phyloP scores from a whole-genome alignment of 352 stramenopile genomes.

The Pythium phragmitis region DNA sequence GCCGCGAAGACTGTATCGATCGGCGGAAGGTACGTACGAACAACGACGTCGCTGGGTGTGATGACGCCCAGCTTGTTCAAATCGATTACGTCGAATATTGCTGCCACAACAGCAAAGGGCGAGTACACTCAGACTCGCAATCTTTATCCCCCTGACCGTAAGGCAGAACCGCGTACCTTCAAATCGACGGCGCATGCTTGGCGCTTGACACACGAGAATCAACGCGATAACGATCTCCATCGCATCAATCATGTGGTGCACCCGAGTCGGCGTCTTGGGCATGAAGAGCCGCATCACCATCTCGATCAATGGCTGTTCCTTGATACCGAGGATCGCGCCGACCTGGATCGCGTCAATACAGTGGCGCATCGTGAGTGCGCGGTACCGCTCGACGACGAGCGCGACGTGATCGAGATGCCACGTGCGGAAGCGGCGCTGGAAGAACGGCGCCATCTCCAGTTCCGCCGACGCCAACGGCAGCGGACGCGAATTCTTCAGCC shows the following conservation, averaged over 20 bases:
- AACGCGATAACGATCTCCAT: conserved; percentile 68
- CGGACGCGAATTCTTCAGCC: conserved; percentile 57
- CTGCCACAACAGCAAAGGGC: conserved; percentile 11
- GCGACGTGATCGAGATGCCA: conserved; percentile 59
- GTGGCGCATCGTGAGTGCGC: conserved; percentile 47
- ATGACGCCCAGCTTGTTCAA: conserved; percentile 34
- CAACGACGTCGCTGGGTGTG: conserved; percentile 42
- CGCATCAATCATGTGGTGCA: conserved; percentile 68
- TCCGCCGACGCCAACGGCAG: conserved; percentile 40
- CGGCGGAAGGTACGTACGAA: conserved; percentile 28
- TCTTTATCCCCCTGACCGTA: not conserved
- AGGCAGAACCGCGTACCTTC: conserved; percentile 32
- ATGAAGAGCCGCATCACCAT: conserved; percentile 53
- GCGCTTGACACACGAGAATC: conserved; percentile 60
- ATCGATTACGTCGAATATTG: conserved; percentile 66
- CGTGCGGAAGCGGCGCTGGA: conserved; percentile 49
- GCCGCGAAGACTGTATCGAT: not conserved
- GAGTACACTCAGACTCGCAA: not conserved
- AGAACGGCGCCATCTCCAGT: conserved; percentile 46
- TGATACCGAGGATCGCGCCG: conserved; percentile 45
- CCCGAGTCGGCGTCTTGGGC: conserved; percentile 49
- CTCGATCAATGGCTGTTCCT: conserved; percentile 45
- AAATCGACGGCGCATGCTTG: conserved; percentile 55
- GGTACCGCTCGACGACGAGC: conserved; percentile 53
- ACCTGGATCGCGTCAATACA: conserved; percentile 66